phyloP scores from a whole-genome alignment of 2,329 filamentous ascomycete genomes.

The Stachybotrys chlorohalonatus region DNA sequence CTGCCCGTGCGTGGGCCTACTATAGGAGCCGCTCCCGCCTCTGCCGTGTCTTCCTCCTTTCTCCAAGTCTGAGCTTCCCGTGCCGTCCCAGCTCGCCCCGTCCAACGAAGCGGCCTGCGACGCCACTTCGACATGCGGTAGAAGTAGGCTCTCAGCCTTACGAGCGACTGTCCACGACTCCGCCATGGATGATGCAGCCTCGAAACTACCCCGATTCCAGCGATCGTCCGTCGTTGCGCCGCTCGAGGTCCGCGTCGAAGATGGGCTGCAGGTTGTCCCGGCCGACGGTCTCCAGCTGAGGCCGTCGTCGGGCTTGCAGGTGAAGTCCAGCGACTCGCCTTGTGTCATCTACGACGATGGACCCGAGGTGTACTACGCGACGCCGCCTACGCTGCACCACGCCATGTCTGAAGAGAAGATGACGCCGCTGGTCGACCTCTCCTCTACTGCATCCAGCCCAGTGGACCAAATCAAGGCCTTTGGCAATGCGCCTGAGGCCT shows the following conservation, averaged over 20 bases:
- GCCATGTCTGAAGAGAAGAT: not conserved
- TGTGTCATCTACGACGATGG: not conserved
- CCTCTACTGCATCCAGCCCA: not conserved
- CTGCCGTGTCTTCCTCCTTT: too few species aligned
- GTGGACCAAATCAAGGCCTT: not conserved
- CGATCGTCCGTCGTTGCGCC: not conserved
- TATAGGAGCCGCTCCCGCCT: too few species aligned
- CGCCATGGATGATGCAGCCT: not conserved
- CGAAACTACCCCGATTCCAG: not conserved
- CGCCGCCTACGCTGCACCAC: not conserved
- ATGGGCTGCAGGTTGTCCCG: not conserved
- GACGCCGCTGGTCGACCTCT: not conserved
- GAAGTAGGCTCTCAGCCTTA: not conserved
- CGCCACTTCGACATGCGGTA: not conserved
- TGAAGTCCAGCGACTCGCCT: not conserved
- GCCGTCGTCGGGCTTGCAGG: not conserved
- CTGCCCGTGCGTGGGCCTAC: too few species aligned
- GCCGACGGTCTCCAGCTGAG: not conserved
- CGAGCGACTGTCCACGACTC: not conserved
- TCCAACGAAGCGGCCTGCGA: not conserved
- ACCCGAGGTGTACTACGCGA: not conserved
- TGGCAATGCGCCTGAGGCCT: not conserved
- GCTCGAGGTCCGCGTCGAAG: not conserved
- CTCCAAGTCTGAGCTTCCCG: too few species aligned
- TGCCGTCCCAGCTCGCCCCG: too few species aligned